A percentile compares a stretch with the other conserved stretches of the same genome.
phyloP scores from a whole-genome alignment of 129 eudicot genomes.

The Kitagawia praeruptora region DNA sequence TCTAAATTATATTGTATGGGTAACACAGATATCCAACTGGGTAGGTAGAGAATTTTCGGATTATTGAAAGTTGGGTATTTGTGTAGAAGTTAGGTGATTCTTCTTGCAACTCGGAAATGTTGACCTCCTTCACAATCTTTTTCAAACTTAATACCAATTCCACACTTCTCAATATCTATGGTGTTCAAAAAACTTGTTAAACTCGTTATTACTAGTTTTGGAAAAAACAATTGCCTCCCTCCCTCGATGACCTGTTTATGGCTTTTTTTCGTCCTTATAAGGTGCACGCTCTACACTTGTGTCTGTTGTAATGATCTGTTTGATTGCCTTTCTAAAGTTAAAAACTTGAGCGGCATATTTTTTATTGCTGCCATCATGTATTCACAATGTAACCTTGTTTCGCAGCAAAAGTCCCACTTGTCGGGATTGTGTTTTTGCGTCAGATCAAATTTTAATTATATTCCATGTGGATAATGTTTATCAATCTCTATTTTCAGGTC shows the following conservation, averaged over 20 bases:
- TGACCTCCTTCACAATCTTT: not conserved
- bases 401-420: not conserved
- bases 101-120: not conserved
- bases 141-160: not conserved
- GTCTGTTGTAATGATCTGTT: not conserved
- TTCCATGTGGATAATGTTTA: not conserved
- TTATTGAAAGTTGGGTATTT: not conserved
- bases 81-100: not conserved
- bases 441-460: not conserved
- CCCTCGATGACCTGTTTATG: not conserved
- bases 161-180: not conserved
- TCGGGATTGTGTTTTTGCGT: not conserved
- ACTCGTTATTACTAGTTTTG: not conserved
- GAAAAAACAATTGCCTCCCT: not conserved
- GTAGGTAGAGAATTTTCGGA: not conserved
- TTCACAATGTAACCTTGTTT: not conserved
- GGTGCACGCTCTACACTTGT: not conserved
- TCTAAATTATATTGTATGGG: not conserved
- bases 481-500: conserved; percentile 23
- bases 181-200: not conserved
- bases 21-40: not conserved
- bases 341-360: not conserved
- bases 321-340: not conserved
- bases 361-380: not conserved
- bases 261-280: not conserved